phyloP scores from a whole-genome alignment of 2,329 filamentous ascomycete genomes.

The Xylaria sp. region DNA sequence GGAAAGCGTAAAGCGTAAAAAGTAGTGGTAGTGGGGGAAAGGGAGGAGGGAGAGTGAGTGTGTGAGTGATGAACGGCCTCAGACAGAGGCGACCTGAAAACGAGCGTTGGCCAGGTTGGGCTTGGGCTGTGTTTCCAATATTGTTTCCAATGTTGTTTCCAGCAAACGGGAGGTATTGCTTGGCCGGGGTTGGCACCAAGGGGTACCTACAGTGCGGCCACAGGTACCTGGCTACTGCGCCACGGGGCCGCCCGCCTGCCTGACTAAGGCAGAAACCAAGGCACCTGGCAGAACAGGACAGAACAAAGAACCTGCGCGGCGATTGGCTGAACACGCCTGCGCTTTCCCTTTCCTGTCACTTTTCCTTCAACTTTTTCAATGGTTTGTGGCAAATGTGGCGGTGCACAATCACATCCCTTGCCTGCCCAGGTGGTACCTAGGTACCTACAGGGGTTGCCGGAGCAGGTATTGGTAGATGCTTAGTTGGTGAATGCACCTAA shows the following conservation, averaged over 20 bases:
- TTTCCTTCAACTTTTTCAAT: too few species aligned
- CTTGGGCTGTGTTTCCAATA: background rate
- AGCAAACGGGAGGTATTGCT: background rate
- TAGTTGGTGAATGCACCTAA: too few species aligned
- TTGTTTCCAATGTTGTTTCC: background rate
- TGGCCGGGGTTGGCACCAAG: background rate
- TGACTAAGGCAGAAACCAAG: too few species aligned
- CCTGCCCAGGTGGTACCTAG: too few species aligned
- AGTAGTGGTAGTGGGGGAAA: slow-evolving; percentile 33
- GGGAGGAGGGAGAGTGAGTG: slow-evolving; percentile 33
- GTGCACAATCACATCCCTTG: background rate
- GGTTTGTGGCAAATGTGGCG: background rate
- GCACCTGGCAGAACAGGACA: too few species aligned
- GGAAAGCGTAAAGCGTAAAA: slow-evolving; percentile 8
- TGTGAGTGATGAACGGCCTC: slow-evolving; percentile 22
- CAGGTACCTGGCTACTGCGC: too few species aligned
- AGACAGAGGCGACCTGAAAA: slow-evolving; percentile 18
- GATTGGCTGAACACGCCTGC: background rate
- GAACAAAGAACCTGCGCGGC: too few species aligned
- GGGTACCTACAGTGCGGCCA: too few species aligned
- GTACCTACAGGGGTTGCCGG: background rate
- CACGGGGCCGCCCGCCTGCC: too few species aligned
- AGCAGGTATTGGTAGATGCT: too few species aligned
- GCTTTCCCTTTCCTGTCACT: background rate
- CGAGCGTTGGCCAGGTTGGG: background rate